Evolutionary conservation across 23 red algal genomes (phyloP).

Genomic region (Gracilaria vermiculophylla): DNA sequence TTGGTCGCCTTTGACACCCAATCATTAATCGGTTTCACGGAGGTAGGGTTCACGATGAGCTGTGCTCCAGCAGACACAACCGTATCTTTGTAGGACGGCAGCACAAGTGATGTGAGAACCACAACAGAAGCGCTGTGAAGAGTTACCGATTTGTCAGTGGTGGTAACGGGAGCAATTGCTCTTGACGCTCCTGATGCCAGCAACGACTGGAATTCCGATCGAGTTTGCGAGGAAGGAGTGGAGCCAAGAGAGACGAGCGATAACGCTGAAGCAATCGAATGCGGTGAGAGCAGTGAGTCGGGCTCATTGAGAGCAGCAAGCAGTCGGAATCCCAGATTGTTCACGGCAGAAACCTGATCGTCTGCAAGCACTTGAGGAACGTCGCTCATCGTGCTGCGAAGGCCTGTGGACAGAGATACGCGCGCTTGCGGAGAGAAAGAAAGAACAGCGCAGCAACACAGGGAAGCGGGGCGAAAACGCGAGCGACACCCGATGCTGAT

Average conservation of each 20-base stretch:
- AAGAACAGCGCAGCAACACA: neutral
- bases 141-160: slow-evolving; percentile 7
- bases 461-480: neutral
- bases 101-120: neutral
- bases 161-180: neutral
- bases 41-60: neutral
- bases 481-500: neutral
- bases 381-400: neutral
- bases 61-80: neutral
- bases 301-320: neutral
- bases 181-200: neutral
- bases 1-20: slow-evolving; percentile 19
- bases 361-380: neutral
- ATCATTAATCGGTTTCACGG: slow-evolving; percentile 5
- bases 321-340: slow-evolving; percentile 10
- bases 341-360: neutral
- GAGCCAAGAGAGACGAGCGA: slow-evolving; percentile 21
- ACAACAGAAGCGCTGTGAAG: neutral
- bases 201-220: neutral
- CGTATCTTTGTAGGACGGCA: neutral
- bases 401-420: neutral
- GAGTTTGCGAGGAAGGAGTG: neutral
- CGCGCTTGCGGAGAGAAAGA: neutral
- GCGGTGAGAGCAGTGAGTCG: slow-evolving; percentile 28
- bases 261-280: slow-evolving; percentile 26